Percentiles rank a stretch among this genome's conserved stretches.
These are phyloP conservation scores for Saraca asoca DNA, from an alignment of 331 rosid species.

Conservation along the genomic window DNA sequence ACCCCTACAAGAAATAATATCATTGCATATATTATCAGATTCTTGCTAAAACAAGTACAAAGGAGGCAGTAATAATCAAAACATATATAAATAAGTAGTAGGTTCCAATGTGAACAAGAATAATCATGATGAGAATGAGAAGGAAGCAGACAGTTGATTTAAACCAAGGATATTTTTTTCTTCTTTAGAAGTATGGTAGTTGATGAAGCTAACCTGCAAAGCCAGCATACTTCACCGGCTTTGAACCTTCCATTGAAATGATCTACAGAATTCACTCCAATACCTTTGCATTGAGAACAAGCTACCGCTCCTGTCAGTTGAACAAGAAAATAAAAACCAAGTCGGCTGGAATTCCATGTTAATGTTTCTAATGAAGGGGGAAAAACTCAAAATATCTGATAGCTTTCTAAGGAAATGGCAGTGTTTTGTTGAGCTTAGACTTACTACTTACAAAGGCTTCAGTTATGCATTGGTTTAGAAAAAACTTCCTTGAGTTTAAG, in stretches of 20 bases:
- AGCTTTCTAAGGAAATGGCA: conserved; percentile 19
- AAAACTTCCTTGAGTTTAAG: not conserved
- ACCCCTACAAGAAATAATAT: conserved; percentile 64
- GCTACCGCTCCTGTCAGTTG: conserved; percentile 58
- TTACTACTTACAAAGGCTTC: no score
- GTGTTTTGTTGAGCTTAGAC: not conserved
- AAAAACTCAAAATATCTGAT: not conserved
- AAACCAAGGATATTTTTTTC: not conserved
- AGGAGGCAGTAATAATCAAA: not conserved
- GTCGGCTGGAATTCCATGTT: conserved; percentile 25
- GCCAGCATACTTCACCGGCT: conserved; percentile 94
- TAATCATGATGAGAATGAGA: not conserved
- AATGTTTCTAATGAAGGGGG: not conserved
- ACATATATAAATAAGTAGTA: not conserved
- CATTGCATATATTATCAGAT: not conserved
- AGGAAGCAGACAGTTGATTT: not conserved
- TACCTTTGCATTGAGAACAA: conserved; percentile 81
- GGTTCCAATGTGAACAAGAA: conserved; percentile 7
- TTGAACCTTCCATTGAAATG: conserved; percentile 91
- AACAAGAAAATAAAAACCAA: conserved; percentile 13
- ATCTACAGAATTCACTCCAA: conserved; percentile 83
- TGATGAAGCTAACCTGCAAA: conserved; percentile 74
- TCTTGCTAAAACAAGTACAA: conserved; percentile 6
- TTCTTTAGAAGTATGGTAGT: conserved; percentile 12
- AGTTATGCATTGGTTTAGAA: no score